phyloP scores from a whole-genome alignment of 345 rosid species.

The Moricandia moricandioides region DNA sequence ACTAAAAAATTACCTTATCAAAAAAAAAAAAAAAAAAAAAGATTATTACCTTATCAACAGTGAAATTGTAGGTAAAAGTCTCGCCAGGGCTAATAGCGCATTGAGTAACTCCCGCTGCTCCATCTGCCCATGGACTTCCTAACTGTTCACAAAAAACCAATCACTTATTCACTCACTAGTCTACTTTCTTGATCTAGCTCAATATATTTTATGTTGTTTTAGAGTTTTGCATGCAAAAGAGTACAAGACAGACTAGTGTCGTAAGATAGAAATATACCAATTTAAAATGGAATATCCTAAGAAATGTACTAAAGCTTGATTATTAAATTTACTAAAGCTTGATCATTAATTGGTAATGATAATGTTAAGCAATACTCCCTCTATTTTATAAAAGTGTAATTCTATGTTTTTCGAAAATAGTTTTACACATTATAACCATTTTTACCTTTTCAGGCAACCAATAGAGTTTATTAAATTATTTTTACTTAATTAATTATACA shows the following conservation, averaged over 20 bases:
- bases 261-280: not conserved
- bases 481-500: no score
- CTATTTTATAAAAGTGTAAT: no score
- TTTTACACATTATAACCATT: no score
- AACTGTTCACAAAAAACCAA: constrained; percentile 36
- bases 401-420: no score
- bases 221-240: not conserved
- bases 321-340: not conserved
- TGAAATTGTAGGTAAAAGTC: constrained; percentile 63
- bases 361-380: not conserved
- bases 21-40: no score
- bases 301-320: not conserved
- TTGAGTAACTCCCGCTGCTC: constrained; percentile 78
- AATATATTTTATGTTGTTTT: not conserved
- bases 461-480: no score
- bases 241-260: not conserved
- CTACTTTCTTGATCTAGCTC: not conserved
- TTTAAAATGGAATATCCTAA: not conserved
- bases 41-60: constrained; percentile 66
- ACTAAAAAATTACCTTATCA: constrained; percentile 38
- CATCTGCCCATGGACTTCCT: constrained; percentile 92
- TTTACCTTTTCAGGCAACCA: no score
- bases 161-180: not conserved
- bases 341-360: not conserved
- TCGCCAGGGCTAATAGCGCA: constrained; percentile 76